A percentile compares a stretch with the other conserved stretches of the same genome.
Conservation (phyloP, 306 rosid species). For the Canavalia gladiata region DNA sequence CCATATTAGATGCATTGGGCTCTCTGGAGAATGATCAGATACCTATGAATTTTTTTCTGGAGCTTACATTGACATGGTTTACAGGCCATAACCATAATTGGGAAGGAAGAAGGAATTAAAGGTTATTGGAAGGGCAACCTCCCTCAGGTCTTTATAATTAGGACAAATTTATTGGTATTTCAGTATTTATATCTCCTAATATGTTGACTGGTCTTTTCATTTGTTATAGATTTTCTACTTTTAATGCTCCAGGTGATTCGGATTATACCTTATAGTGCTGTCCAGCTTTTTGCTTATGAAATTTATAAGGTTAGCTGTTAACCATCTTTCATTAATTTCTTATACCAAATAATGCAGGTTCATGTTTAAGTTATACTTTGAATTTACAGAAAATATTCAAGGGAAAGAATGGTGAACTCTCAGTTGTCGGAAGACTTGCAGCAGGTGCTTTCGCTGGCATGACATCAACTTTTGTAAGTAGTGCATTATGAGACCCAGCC, state of each 20-base stretch:
- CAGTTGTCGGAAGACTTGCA: conserved; percentile 90
- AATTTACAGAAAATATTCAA: conserved; percentile 73
- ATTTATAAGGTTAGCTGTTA: conserved; percentile 69
- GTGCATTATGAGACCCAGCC: conserved; percentile 2
- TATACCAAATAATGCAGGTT: conserved; percentile 18
- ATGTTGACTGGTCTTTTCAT: conserved; percentile 43
- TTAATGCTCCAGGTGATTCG: conserved; percentile 80
- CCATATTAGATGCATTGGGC: conserved; percentile 24
- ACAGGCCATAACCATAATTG: conserved; percentile 80
- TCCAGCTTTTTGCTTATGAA: conserved; percentile 95
- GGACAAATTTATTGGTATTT: conserved; percentile 21
- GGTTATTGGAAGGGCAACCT: conserved; percentile 99
- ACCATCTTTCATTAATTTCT: conserved; percentile 36
- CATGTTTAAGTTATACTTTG: conserved; percentile 44
- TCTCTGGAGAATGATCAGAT: conserved; percentile 6
- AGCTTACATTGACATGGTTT: conserved; percentile 46
- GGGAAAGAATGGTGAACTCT: conserved; percentile 77
- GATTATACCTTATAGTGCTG: conserved; percentile 93
- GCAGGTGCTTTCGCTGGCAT: conserved; percentile 99
- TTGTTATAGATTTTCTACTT: conserved; percentile 45
- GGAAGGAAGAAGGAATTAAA: conserved; percentile 88
- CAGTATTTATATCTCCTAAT: conserved; percentile 33
- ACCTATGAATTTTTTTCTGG: conserved; percentile 32
- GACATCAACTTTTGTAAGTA: conserved; percentile 94
- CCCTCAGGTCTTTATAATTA: conserved; percentile 77